Evolutionary conservation across 345 rosid species (phyloP).

Genomic region (Trapa bicornis): DNA sequence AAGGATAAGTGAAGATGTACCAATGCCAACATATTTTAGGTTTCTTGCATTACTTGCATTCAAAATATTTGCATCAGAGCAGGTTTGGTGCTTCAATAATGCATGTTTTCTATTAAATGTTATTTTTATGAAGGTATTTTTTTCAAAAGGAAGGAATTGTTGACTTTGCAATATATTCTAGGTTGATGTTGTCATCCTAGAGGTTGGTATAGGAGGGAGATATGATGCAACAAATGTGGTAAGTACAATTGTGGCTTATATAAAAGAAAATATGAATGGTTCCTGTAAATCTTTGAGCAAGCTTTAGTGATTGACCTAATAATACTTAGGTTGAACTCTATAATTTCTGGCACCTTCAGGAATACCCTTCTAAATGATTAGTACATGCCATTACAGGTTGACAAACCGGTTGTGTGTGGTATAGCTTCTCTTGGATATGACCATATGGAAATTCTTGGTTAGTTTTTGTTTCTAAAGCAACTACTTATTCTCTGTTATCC

Average conservation of each 20-base stretch:
- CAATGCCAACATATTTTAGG: constrained; percentile 90
- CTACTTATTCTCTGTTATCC: neutral
- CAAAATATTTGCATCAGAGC: constrained; percentile 72
- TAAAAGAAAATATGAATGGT: neutral
- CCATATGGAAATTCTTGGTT: constrained; percentile 99
- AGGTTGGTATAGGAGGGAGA: constrained; percentile 91
- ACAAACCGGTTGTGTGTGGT: constrained; percentile 75
- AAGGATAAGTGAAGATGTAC: constrained; percentile 46
- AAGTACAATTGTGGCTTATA: constrained; percentile 7
- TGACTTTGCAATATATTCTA: constrained; percentile 14
- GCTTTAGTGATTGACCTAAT: neutral
- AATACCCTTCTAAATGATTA: constrained; percentile 6
- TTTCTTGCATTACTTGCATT: constrained; percentile 85
- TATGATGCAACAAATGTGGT: constrained; percentile 95
- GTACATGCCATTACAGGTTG: constrained; percentile 37
- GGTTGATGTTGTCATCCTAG: constrained; percentile 92
- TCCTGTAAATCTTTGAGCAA: neutral
- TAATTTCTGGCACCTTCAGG: neutral
- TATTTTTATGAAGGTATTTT: neutral
- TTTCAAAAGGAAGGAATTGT: neutral
- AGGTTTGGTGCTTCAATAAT: constrained; percentile 35
- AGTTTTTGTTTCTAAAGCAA: constrained; percentile 22
- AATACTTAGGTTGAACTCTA: neutral
- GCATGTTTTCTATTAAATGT: neutral
- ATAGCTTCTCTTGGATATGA: constrained; percentile 90